A percentile compares a stretch with the other conserved stretches of the same genome.
Conservation (phyloP, 176 grass and related monocot species). For the Thalia dealbata region DNA sequence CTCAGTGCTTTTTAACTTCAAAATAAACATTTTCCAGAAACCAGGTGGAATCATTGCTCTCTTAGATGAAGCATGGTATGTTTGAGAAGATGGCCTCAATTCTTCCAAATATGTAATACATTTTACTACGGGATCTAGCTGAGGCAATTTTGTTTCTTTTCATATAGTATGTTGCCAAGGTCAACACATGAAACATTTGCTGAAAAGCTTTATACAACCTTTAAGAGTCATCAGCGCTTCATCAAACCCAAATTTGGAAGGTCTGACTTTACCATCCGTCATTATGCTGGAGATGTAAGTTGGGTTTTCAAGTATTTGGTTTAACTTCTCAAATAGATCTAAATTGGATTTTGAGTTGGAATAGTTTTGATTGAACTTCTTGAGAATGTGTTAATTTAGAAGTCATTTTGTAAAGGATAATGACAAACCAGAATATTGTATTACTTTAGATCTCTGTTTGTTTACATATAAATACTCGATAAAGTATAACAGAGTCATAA, state of each 20-base stretch:
- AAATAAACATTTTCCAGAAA: conserved; percentile 51
- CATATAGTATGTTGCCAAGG: conserved; percentile 83
- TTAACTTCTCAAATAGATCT: too few relatives aligned
- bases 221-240: conserved; percentile 87
- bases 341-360: not conserved
- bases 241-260: conserved; percentile 83
- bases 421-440: not conserved
- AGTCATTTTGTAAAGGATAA: too few relatives aligned
- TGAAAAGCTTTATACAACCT: conserved; percentile 87
- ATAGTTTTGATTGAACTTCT: not conserved
- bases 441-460: not conserved
- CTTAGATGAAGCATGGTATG: conserved; percentile 95
- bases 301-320: conserved; percentile 14
- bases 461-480: not conserved
- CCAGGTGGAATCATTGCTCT: conserved; percentile 96
- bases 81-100: not conserved
- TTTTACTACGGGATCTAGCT: not conserved
- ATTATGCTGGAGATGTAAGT: conserved; percentile 97
- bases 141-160: conserved; percentile 20
- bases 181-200: conserved; percentile 98
- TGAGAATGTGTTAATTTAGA: not conserved
- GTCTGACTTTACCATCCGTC: conserved; percentile 88
- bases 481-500: not conserved
- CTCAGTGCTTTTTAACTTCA: not conserved
- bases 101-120: not conserved